Conservation (phyloP, 208 protist genomes). For the Acanthamoeba healyi region DNA sequence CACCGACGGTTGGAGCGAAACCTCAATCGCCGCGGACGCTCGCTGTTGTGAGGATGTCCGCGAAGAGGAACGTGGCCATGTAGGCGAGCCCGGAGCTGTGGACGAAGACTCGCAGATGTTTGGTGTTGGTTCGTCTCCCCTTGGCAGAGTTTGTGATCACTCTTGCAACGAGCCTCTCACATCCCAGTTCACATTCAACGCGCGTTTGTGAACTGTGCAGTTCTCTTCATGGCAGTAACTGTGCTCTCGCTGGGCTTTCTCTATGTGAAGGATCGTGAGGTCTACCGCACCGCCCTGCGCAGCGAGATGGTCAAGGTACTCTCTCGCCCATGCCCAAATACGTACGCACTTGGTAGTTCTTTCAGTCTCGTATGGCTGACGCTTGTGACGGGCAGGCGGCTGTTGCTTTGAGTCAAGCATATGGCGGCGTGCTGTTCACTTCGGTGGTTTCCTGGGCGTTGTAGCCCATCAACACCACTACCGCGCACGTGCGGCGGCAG, state of each 20-base stretch:
- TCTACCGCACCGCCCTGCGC: not conserved
- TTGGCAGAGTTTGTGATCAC: not conserved
- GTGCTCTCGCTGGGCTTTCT: not conserved
- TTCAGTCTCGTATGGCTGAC: not conserved
- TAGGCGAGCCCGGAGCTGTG: not conserved
- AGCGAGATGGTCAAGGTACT: slow-evolving; percentile 13
- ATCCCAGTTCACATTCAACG: no score
- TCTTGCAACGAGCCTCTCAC: no score
- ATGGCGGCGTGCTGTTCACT: no score
- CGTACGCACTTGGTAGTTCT: no score
- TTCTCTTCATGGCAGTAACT: not conserved
- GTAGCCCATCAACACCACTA: no score
- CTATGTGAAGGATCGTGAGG: not conserved
- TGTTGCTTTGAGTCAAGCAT: not conserved
- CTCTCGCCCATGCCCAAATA: not conserved
- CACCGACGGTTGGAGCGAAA: not conserved
- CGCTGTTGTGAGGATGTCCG: not conserved
- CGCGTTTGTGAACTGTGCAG: not conserved
- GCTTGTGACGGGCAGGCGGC: not conserved
- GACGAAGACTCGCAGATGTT: not conserved
- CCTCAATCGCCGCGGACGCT: not conserved
- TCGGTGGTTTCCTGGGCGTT: no score
- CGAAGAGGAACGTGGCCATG: not conserved
- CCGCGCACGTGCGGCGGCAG: no score
- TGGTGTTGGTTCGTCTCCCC: not conserved